Evolutionary conservation across 202 grass and related monocot species (phyloP).

Genomic region (Setaria italica): DNA sequence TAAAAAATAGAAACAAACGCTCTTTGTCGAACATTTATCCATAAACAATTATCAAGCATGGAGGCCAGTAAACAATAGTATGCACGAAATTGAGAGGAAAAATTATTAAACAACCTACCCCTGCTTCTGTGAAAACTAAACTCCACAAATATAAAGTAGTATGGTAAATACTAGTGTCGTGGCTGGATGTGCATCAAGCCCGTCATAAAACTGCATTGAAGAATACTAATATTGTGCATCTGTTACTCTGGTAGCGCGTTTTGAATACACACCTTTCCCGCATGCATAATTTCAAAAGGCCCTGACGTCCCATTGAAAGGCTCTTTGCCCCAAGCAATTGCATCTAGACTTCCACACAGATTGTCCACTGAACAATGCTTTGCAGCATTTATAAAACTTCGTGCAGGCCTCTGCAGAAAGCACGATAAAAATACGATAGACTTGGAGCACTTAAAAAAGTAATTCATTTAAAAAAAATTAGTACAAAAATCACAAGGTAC

Average conservation of each 20-base stretch:
- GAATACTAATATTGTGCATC: neutral
- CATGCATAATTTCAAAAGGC: constrained; percentile 77
- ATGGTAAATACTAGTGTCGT: neutral
- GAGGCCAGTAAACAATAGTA: constrained; percentile 5
- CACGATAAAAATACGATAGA: constrained; percentile 38
- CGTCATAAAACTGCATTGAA: neutral
- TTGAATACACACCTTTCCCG: constrained; percentile 60
- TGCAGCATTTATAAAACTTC: constrained; percentile 83
- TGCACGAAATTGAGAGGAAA: neutral
- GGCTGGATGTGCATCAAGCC: constrained; percentile 20
- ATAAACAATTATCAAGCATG: constrained; percentile 4
- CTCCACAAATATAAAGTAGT: constrained; percentile 22
- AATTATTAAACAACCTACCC: neutral
- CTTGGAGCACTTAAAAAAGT: constrained; percentile 5
- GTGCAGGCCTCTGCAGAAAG: constrained; percentile 75
- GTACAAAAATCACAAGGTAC: constrained; percentile 48
- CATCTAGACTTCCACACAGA: constrained; percentile 77
- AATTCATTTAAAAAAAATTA: constrained; percentile 41
- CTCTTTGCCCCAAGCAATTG: constrained; percentile 90
- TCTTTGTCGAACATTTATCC: neutral
- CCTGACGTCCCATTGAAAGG: constrained; percentile 73
- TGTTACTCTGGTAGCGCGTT: constrained; percentile 12
- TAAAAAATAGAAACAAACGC: neutral
- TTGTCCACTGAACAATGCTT: constrained; percentile 76
- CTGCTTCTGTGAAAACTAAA: constrained; percentile 22